Evolutionary conservation across 1,139 yeast species (phyloP).

Genomic region (Taiozyma sp.): DNA sequence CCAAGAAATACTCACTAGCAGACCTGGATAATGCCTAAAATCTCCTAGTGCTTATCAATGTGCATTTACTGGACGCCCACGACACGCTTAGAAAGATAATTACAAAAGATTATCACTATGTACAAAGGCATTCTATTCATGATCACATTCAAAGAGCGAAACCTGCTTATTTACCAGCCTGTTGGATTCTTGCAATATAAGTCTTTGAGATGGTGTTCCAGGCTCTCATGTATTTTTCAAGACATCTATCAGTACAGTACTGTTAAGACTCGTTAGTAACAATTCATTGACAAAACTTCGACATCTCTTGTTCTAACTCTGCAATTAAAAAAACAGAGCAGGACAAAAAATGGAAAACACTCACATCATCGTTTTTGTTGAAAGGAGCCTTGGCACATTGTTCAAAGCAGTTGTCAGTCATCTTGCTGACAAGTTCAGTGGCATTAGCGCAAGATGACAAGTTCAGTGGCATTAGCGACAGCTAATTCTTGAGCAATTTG

Average conservation of each 20-base stretch:
- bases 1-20: constrained; percentile 14
- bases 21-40: constrained; percentile 11
- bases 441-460: no score
- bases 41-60: neutral
- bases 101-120: neutral
- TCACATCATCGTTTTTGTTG: constrained; percentile 36
- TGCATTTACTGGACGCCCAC: neutral
- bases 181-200: constrained; percentile 71
- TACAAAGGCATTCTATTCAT: neutral
- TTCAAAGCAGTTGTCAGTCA: constrained; percentile 86
- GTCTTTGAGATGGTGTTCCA: constrained; percentile 83
- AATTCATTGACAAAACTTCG: neutral
- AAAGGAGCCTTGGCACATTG: constrained; percentile 59
- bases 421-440: constrained; percentile 75
- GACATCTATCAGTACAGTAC: constrained; percentile 68
- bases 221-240: constrained; percentile 84
- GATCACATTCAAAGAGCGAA: neutral
- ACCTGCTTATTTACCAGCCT: constrained; percentile 26
- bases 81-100: neutral
- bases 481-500: constrained; percentile 84
- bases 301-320: neutral
- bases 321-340: neutral
- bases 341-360: constrained; percentile 6
- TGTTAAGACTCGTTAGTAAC: neutral
- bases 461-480: constrained; percentile 81